phyloP scores from a whole-genome alignment of 371 early-diverging fungal genomes.

The Thermomucor indicae-seudaticae region DNA sequence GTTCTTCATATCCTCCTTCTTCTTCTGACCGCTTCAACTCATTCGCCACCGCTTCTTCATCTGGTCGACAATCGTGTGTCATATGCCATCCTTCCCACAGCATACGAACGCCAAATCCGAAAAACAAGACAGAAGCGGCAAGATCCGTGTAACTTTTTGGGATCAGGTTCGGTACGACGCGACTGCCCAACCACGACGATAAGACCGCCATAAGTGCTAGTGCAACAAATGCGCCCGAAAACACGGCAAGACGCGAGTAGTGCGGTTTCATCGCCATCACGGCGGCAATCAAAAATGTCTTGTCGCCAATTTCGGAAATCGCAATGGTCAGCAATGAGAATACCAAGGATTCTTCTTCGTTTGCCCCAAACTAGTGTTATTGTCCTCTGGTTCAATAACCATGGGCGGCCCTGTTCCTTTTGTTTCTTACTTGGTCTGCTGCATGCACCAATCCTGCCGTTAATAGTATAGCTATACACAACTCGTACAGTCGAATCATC shows the following conservation, averaged over 20 bases:
- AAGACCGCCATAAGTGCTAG: slow-evolving; percentile 91
- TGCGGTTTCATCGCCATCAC: slow-evolving; percentile 96
- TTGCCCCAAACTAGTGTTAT: no score
- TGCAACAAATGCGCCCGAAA: slow-evolving; percentile 81
- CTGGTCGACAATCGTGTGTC: slow-evolving; percentile 77
- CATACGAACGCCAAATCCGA: slow-evolving; percentile 90
- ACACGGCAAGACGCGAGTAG: slow-evolving; percentile 80
- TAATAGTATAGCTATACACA: background rate
- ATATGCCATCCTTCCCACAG: slow-evolving; percentile 67
- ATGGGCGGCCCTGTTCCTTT: no score
- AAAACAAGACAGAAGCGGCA: slow-evolving; percentile 76
- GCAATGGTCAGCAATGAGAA: slow-evolving; percentile 76
- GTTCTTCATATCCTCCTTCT: slow-evolving; percentile 8
- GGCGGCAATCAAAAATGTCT: slow-evolving; percentile 95
- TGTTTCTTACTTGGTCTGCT: background rate
- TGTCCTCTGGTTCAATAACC: no score
- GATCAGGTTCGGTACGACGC: slow-evolving; percentile 79
- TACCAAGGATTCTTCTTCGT: slow-evolving; percentile 33
- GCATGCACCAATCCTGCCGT: background rate
- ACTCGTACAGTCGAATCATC: background rate
- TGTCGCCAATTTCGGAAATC: slow-evolving; percentile 94
- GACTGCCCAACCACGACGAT: slow-evolving; percentile 80
- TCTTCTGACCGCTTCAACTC: slow-evolving; percentile 60
- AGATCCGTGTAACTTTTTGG: slow-evolving; percentile 78
- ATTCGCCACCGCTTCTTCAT: slow-evolving; percentile 79